Evolutionary conservation across 331 rosid genomes (phyloP).

Genomic region (Quercus lobata): DNA sequence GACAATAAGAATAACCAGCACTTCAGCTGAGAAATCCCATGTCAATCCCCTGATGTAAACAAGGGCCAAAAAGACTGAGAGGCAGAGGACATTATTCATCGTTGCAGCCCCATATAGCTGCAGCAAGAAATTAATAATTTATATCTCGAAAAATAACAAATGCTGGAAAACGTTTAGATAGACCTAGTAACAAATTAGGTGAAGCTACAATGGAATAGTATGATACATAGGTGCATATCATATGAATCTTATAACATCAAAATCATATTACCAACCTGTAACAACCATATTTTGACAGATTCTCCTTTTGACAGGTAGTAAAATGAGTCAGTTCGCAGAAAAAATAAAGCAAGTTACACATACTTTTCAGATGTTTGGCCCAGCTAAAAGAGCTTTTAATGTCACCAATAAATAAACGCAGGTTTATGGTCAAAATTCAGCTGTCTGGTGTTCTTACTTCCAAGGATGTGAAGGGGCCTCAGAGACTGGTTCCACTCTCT

Average conservation of each 20-base stretch:
- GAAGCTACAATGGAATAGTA: neutral
- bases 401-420: neutral
- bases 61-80: constrained; percentile 87
- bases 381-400: too few relatives aligned
- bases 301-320: too few relatives aligned
- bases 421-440: neutral
- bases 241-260: neutral
- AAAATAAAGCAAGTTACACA: too few relatives aligned
- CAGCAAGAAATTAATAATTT: constrained; percentile 20
- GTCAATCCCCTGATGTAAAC: constrained; percentile 77
- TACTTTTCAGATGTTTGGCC: neutral
- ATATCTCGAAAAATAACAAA: neutral
- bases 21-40: constrained; percentile 96
- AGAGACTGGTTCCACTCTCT: neutral
- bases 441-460: neutral
- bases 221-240: too few relatives aligned
- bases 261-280: neutral
- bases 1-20: constrained; percentile 72
- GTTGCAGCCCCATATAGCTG: constrained; percentile 94
- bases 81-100: constrained; percentile 88
- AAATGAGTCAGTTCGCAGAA: fast-evolving
- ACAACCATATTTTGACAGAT: neutral
- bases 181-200: neutral
- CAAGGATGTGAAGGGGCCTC: neutral
- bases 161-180: neutral